A percentile compares a stretch with the other conserved stretches of the same genome.
Conservation (phyloP, 352 stramenopile genomes). For the Elongisporangium prolatum region DNA sequence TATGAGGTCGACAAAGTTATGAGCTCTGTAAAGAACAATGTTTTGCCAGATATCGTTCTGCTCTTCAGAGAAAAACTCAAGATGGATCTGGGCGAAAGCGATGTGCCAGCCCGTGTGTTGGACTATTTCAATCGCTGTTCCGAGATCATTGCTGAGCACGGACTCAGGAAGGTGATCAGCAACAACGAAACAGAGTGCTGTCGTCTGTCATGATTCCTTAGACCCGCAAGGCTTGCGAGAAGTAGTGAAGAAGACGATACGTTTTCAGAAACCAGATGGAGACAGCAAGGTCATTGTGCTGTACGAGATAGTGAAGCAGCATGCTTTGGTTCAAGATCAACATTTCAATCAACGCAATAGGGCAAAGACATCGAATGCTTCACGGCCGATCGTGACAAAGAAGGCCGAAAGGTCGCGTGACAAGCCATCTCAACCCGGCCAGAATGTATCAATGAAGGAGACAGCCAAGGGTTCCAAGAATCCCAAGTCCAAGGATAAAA, state of each 20-base stretch:
- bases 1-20: too few relatives aligned
- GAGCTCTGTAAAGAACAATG: too few relatives aligned
- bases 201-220: constrained; percentile 4
- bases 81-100: constrained; percentile 6
- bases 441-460: too few relatives aligned
- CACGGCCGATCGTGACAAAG: too few relatives aligned
- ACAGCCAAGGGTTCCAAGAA: constrained; percentile 1
- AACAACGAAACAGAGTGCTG: constrained; percentile 3
- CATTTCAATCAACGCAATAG: constrained; percentile 2
- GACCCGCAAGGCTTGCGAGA: not conserved
- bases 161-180: constrained; percentile 1
- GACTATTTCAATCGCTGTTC: constrained; percentile 9
- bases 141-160: constrained; percentile 2
- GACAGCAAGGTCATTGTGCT: constrained; percentile 1
- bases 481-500: not conserved
- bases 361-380: constrained; percentile 1
- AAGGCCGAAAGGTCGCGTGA: too few relatives aligned
- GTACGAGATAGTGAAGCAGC: constrained; percentile 8
- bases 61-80: not conserved
- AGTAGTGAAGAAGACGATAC: constrained; percentile 8
- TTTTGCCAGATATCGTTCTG: not conserved
- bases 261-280: not conserved
- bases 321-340: constrained; percentile 3
- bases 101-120: constrained; percentile 7
- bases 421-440: too few relatives aligned